phyloP scores from a whole-genome alignment of 768 basidiomycete species.

The Panus rudis region DNA sequence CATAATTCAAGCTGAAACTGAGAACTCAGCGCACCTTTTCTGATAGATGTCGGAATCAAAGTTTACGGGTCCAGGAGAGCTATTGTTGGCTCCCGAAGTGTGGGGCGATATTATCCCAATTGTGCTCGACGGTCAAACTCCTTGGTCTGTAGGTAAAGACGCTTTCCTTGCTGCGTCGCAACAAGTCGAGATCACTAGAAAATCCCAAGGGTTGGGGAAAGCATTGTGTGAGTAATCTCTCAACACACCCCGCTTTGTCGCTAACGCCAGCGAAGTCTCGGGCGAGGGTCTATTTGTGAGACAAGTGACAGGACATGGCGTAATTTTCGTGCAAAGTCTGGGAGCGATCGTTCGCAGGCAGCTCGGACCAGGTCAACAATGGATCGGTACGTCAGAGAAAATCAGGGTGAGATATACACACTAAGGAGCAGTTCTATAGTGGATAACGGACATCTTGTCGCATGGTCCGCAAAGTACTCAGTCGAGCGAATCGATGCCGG shows the following conservation, averaged over 20 bases:
- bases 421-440: conserved; percentile 7
- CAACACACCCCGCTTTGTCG: neutral
- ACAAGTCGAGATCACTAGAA: conserved; percentile 19
- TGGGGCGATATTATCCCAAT: conserved; percentile 30
- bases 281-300: conserved; percentile 27
- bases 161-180: conserved; percentile 24
- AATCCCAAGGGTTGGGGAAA: conserved; percentile 24
- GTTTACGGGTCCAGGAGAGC: conserved; percentile 26
- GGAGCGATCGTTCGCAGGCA: conserved; percentile 25
- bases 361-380: conserved; percentile 24
- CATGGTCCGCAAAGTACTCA: conserved; percentile 27
- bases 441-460: conserved; percentile 29
- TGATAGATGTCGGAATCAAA: conserved; percentile 19
- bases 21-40: neutral
- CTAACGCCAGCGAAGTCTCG: conserved; percentile 20
- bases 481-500: conserved; percentile 27
- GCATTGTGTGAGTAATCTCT: conserved; percentile 20
- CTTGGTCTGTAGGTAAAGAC: conserved; percentile 25
- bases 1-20: too few relatives aligned
- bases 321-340: conserved; percentile 26
- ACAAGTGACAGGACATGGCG: conserved; percentile 19
- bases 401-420: neutral
- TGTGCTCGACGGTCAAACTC: conserved; percentile 18
- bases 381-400: conserved; percentile 21
- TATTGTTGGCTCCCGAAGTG: conserved; percentile 26